Evolutionary conservation across 192 early-diverging fungal genomes (phyloP), one percentile per base, ranked within the genome.

Genomic region (Podila horticola): DNA sequence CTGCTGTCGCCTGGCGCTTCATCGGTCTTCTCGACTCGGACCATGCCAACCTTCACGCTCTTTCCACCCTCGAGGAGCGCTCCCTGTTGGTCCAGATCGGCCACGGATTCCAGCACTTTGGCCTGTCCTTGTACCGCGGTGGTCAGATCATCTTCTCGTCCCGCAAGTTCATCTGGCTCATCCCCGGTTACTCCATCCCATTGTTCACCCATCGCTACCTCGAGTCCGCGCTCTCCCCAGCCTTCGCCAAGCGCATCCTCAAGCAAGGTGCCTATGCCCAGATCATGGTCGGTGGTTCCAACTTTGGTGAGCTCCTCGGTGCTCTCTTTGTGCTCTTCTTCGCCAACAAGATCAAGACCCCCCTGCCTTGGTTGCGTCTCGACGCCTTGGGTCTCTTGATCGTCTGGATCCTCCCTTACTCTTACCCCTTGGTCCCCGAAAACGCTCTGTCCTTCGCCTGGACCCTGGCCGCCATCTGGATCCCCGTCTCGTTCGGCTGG

Each of bases 281-380:
- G 60, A 84, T 90, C 64, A 76, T 90, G 67, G 69, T 84, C 30
- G 86, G 85, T 22, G 88, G 86, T 28, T 89, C 88, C 74, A 90
- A 90, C 62, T 90, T 90, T 84, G 89, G 89, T 60, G 89, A 90
- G 63, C 66, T 89, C 7, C 65, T 72, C 71, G 87, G 89, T 31
- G 87, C 87, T 26, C 58, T 85, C 30, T 77, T 86, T 24, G 88
- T 89, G 4, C 72, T 89, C 29, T 63, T 83, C 61, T 86, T 89
- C 64, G 83, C 85, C 64, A 74, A 64, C 36, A 67, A 36, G 65
- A 50, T 90, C 74, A 81, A 84, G 72, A 89, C 88, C 29, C 89
- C 89, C 26, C 65, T 90, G 11, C 89, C 89, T 0, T 85, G 81
- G 74, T 82, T 89, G 59, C 86, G 89, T 58, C 76, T 86, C 62